These are phyloP conservation scores for Litchi chinensis DNA, from an alignment of 345 rosid species.

Conservation along the genomic window DNA sequence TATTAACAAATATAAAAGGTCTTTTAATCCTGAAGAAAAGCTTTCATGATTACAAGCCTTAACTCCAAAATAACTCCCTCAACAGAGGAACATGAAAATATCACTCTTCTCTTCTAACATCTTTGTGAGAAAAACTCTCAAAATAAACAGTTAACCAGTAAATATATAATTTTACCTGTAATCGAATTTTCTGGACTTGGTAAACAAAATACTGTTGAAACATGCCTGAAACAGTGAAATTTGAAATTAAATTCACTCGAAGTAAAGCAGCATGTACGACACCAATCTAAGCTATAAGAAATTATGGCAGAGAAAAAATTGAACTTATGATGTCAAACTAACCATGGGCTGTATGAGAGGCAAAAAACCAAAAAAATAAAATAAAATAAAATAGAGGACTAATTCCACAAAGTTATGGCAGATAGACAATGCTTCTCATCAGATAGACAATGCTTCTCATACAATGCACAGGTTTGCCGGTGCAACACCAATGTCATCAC, in stretches of 20 bases:
- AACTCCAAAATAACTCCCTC: background rate
- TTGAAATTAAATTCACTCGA: conserved; percentile 16
- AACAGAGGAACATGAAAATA: background rate
- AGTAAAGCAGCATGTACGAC: background rate
- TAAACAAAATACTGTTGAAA: conserved; percentile 87
- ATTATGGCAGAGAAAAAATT: background rate
- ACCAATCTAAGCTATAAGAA: conserved; percentile 5
- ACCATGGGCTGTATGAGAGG: background rate
- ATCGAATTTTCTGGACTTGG: conserved; percentile 90
- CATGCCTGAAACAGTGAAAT: conserved; percentile 51
- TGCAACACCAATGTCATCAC: background rate
- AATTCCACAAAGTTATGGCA: no score
- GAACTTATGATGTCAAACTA: conserved; percentile 1
- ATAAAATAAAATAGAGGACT: no score
- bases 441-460: no score
- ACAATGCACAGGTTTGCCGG: no score
- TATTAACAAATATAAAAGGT: background rate
- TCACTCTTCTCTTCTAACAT: background rate
- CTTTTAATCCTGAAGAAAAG: background rate
- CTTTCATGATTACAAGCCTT: background rate
- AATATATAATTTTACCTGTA: conserved; percentile 54
- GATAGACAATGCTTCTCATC: no score
- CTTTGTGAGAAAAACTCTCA: background rate
- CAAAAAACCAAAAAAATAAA: no score
- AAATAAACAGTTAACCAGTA: background rate